Conservation (phyloP, 768 basidiomycete genomes). For the Trichaptum fuscoviolaceum region DNA sequence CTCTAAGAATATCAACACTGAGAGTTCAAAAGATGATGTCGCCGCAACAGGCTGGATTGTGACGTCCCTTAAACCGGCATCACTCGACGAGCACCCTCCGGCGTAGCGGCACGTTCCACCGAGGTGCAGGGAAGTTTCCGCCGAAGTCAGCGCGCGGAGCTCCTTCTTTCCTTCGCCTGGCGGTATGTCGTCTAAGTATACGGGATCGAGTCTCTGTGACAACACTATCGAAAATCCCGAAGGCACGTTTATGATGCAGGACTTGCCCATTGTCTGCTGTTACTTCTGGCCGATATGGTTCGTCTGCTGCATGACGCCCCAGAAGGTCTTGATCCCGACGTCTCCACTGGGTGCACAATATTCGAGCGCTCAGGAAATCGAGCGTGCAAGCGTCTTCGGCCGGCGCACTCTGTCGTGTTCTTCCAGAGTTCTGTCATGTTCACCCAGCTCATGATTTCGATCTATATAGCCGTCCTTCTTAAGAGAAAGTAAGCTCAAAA, state of each 20-base stretch:
- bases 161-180: slow-evolving; percentile 59
- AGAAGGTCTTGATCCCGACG: slow-evolving; percentile 75
- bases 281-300: slow-evolving; percentile 80
- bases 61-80: slow-evolving; percentile 89
- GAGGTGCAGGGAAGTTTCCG: slow-evolving; percentile 77
- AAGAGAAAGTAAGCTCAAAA: too few species aligned
- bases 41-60: too few species aligned
- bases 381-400: slow-evolving; percentile 73
- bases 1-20: too few species aligned
- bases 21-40: too few species aligned
- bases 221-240: slow-evolving; percentile 78
- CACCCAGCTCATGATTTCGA: slow-evolving; percentile 87
- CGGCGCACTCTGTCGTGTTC: slow-evolving; percentile 80
- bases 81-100: slow-evolving; percentile 81
- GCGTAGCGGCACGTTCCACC: slow-evolving; percentile 77
- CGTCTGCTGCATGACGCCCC: slow-evolving; percentile 76
- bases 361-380: slow-evolving; percentile 78
- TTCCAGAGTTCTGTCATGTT: slow-evolving; percentile 80
- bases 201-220: slow-evolving; percentile 94
- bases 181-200: slow-evolving; percentile 92
- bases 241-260: slow-evolving; percentile 98
- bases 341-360: slow-evolving; percentile 81
- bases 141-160: slow-evolving; percentile 75
- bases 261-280: slow-evolving; percentile 95
- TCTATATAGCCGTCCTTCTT: slow-evolving; percentile 97